Base-by-base conservation (phyloP, 768 basidiomycete genomes). In the Cystofilobasidium capitatum region DNA sequence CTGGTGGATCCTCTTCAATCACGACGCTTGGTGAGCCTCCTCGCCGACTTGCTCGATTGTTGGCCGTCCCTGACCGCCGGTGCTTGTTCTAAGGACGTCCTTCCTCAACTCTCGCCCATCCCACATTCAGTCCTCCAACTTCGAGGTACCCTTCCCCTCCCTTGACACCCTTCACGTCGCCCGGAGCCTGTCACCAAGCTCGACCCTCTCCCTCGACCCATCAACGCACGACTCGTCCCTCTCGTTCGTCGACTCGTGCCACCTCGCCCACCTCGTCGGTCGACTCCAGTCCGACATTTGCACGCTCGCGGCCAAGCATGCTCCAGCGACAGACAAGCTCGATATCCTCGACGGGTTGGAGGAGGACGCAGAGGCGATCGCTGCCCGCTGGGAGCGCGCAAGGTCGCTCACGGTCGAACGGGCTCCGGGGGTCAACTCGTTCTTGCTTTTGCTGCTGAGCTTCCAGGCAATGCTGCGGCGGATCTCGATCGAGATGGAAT, bases 1-100 rank as follows among this genome's bases (percentile, higher is more conserved):
- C 20, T 71, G 71, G 71, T 71, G 71, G 71, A 47, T 58, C 45
- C 58, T 71, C 24, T 37, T 51, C 12, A 70, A 70, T 9, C 71
- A 71, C 54, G 69, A 71, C 49, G 65, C 71, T 17, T 71, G 71
- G 69, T 71, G 71, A 64, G 65, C 58, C 68, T 71, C 51, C 54
- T 66, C 70, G 51, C 59, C 69, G 55, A 8, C 37, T 42, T 10
- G 14, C 10, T 12, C 22, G 3, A 5, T 29, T n/a, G 29, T 6
- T 22, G 29, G 17, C 29, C 29, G 0, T n/a, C 20, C 20, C 29
- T 44, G 47, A 20, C 49, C 55, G n/a, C 16, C 42, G 70, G 69
- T 71, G n/a, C n/a, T n/a, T n/a, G n/a, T 20, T 42, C 12, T 20
- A 42, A 20, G 40, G 40, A 42, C 40, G 40, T 10, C 12, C 40